These are phyloP conservation scores for Mucor saturninus DNA, from an alignment of 371 early-diverging fungal species.

Conservation along the genomic window DNA sequence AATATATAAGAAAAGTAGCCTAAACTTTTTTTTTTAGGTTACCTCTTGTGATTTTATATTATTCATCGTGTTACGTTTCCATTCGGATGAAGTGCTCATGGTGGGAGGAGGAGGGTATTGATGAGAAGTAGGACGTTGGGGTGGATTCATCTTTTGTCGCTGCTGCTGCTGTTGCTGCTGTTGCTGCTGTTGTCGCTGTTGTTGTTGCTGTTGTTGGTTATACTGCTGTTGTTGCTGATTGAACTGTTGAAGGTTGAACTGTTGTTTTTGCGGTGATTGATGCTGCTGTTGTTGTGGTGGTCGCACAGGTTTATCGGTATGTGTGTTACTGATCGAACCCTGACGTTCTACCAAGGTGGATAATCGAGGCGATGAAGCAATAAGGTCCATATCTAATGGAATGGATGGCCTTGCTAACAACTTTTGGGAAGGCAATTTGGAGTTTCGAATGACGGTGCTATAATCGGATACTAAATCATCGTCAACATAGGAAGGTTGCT, in stretches of 20 bases:
- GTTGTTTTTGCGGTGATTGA: not conserved
- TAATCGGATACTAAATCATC: constrained; percentile 44
- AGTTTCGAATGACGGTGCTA: constrained; percentile 32
- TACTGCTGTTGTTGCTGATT: not conserved
- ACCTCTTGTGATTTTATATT: constrained; percentile 16
- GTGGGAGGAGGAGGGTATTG: constrained; percentile 1
- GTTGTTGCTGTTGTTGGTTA: not conserved
- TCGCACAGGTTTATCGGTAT: not conserved
- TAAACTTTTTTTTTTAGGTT: constrained; percentile 3
- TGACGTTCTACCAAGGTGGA: constrained; percentile 17
- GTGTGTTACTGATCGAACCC: not conserved
- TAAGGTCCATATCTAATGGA: constrained; percentile 22
- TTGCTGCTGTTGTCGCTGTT: not conserved
- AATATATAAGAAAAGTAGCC: not conserved
- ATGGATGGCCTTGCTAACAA: constrained; percentile 15
- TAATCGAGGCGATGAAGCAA: constrained; percentile 16
- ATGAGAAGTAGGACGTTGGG: constrained; percentile 13
- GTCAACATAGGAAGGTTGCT: constrained; percentile 20
- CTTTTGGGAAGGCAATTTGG: not conserved
- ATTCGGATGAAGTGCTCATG: constrained; percentile 5
- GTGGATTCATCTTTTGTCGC: not conserved
- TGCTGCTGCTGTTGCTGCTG: constrained; percentile 8
- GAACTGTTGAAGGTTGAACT: not conserved
- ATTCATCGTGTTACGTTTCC: constrained; percentile 24
- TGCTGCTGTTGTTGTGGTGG: constrained; percentile 1